Conservation (phyloP, 2,329 filamentous ascomycete species). For the Zymoseptoria crescenta region DNA sequence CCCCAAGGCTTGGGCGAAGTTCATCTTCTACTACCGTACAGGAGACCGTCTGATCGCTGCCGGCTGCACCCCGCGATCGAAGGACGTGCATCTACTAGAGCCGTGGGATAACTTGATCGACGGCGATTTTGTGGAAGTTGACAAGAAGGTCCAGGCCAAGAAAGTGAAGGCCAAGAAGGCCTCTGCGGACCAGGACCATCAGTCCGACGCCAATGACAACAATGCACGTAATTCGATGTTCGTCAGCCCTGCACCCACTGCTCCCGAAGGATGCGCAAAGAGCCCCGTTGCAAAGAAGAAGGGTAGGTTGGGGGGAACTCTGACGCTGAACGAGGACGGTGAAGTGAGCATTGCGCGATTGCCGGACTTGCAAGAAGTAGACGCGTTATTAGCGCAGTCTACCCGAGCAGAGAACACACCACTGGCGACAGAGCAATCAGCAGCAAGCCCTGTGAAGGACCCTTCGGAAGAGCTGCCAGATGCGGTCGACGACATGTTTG, state of each 20-base stretch:
- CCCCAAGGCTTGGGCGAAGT: slow-evolving; percentile 31
- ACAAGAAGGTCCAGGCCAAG: slow-evolving; percentile 1
- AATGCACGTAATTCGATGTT: background rate
- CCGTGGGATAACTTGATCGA: background rate
- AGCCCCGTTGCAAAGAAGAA: background rate
- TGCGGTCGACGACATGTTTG: background rate
- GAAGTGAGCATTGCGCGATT: background rate
- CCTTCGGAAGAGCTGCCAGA: background rate
- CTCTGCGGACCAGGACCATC: background rate
- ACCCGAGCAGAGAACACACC: background rate
- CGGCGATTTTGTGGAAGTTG: slow-evolving; percentile 1
- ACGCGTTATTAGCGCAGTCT: background rate
- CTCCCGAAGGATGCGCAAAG: background rate
- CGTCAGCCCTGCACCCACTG: background rate
- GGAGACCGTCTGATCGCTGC: slow-evolving; percentile 18
- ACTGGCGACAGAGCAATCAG: background rate
- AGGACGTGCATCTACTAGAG: slow-evolving; percentile 10
- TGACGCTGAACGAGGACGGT: background rate
- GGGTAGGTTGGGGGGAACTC: background rate
- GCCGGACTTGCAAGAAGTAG: background rate
- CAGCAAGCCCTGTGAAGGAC: background rate
- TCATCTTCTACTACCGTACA: slow-evolving; percentile 37
- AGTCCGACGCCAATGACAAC: background rate
- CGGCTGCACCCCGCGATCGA: slow-evolving; percentile 10
- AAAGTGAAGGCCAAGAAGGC: background rate